phyloP scores from a whole-genome alignment of 306 rosid species.

The Vigna nakashimae region DNA sequence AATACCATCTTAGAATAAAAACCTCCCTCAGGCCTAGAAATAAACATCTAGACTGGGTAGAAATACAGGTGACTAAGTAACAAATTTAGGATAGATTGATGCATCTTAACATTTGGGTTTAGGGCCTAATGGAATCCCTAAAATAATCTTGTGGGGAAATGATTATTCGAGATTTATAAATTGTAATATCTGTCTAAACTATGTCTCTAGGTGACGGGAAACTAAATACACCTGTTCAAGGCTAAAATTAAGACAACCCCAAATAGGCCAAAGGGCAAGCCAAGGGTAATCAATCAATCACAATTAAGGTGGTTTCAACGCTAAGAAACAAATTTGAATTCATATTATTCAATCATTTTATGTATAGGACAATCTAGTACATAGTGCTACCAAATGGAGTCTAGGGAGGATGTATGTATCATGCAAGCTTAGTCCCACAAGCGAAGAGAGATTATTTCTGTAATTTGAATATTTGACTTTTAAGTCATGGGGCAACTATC shows the following conservation, averaged over 20 bases:
- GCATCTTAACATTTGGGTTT: not conserved
- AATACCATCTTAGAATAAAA: not conserved
- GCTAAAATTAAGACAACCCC: not conserved
- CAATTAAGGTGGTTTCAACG: not conserved
- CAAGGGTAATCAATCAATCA: not conserved
- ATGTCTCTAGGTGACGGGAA: not conserved
- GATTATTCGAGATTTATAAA: not conserved
- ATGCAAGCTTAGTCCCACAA: not conserved
- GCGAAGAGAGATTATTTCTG: not conserved
- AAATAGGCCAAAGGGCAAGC: not conserved
- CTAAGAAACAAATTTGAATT: not conserved
- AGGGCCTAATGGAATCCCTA: not conserved
- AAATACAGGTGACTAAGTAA: not conserved
- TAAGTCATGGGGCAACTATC: not conserved
- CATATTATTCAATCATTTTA: constrained; percentile 4
- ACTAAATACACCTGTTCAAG: not conserved
- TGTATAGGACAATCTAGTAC: not conserved
- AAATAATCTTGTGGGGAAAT: not conserved
- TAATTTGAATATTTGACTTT: not conserved
- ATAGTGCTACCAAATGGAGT: not conserved
- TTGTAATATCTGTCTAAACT: not conserved
- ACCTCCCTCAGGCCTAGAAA: not conserved
- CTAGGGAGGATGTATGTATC: not conserved
- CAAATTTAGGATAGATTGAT: not conserved
- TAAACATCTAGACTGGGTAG: not conserved